Base-by-base conservation (phyloP, 1,139 yeast species). In the Eremothecium cymbalariae region DNA sequence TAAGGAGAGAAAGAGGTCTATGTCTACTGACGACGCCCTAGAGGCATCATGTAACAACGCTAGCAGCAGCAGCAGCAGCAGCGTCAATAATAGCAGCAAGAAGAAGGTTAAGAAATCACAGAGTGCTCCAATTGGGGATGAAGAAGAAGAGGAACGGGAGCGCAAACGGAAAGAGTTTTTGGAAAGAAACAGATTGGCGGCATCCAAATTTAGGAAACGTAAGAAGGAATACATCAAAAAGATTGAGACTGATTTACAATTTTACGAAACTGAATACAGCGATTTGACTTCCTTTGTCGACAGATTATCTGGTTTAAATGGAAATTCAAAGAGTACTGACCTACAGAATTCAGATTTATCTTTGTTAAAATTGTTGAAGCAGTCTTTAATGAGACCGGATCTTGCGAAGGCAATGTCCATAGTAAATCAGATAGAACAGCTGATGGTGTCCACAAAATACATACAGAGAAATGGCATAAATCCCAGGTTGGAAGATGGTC, bases 151-250 rank as follows among this genome's bases (percentile, higher is more conserved):
- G 34, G 58, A 50, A 5, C 46, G 74, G 29, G 84, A 72, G 32
- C 90, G 81, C 31, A 85, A 82, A 53, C 72, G 97, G 20, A 76
- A 77, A 55, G 78, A 71, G 46, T 90, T 90, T 49, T 62, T 90
- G 46, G 98, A 90, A 56, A 68, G 97, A 42, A 90, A 90, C 57
- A 70, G 98, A 42, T 75, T 90, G 9, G 99, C 99, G 0, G 98
- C 98, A 0, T 77, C 93, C 25, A 88, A 86, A 59, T 93, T 97
- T 64, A 74, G 99, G 39, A 94, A 84, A 59, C 73, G 96, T 36
- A 93, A 90, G 68, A 90, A 93, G 63, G 88, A 84, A 55, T 80
- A 83, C 67, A 72, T 85, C 28, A 78, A 74, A 40, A 81, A 79
- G 46, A 78, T 90, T 73, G 94, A 88, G 56, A 75, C 70, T 31